Evolutionary conservation across 306 rosid species (phyloP).

Genomic region (Hippophae gyantsensis): DNA sequence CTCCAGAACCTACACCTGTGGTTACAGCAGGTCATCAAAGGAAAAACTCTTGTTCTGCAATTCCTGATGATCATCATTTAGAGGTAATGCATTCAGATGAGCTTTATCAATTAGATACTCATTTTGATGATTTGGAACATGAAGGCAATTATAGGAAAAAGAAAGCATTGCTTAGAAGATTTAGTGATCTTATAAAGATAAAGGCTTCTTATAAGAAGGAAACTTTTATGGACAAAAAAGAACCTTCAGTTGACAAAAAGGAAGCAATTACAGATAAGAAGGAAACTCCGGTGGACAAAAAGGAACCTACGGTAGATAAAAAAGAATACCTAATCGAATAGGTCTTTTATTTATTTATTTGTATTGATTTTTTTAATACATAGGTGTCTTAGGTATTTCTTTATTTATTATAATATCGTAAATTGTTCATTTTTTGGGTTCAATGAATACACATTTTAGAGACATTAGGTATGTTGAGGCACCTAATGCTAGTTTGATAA

Average conservation of each 20-base stretch:
- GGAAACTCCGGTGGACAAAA: no score
- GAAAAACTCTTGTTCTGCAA: conserved; percentile 15
- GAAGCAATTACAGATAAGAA: no score
- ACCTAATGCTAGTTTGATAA: no score
- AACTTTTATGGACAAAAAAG: conserved; percentile 8
- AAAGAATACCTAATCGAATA: no score
- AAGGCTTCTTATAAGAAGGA: conserved; percentile 23
- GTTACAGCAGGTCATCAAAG: conserved; percentile 1
- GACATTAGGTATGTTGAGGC: no score
- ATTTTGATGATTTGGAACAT: conserved; percentile 35
- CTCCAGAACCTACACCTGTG: conserved; percentile 19
- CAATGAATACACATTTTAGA: no score
- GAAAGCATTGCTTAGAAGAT: conserved; percentile 61
- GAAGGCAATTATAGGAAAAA: conserved; percentile 59
- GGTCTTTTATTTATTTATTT: no score
- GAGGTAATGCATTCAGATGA: conserved; percentile 36
- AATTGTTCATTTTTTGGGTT: no score
- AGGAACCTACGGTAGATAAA: no score
- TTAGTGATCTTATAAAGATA: conserved; percentile 75
- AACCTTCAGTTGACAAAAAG: conserved; percentile 12
- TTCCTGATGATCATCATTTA: conserved; percentile 22
- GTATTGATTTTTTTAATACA: no score
- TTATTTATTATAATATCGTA: no score
- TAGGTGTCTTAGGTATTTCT: no score
- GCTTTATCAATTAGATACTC: conserved; percentile 31